Conservation (phyloP, 75 land plant species). For the Ceratopteris richardii region DNA sequence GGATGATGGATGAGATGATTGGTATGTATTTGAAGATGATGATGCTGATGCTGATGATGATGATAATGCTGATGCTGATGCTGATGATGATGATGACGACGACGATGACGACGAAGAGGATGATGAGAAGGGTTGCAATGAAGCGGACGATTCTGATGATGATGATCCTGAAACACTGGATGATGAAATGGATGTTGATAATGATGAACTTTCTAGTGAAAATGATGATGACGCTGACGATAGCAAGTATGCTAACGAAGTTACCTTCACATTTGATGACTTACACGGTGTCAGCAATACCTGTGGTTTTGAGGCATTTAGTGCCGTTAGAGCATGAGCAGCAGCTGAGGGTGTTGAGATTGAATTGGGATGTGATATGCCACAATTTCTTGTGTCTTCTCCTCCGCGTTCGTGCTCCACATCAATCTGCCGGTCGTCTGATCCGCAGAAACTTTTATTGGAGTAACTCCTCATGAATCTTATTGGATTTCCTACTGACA, state of each 20-base stretch:
- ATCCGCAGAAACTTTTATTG: background rate
- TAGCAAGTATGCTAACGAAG: too few relatives aligned
- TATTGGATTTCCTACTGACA: background rate
- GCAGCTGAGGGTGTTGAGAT: background rate
- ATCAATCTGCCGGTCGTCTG: background rate
- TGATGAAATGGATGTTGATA: too few relatives aligned
- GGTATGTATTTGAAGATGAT: background rate
- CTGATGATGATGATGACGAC: too few relatives aligned
- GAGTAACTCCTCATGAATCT: background rate
- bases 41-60: background rate
- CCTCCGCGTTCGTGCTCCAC: background rate
- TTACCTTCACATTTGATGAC: too few relatives aligned
- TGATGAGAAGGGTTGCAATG: background rate
- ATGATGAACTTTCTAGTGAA: too few relatives aligned
- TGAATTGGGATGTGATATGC: background rate
- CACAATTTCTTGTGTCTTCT: background rate
- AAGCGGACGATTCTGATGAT: background rate
- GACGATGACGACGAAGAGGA: too few relatives aligned
- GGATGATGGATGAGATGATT: background rate
- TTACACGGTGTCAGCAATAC: background rate
- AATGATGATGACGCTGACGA: too few relatives aligned
- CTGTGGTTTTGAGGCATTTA: background rate
- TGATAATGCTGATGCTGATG: too few relatives aligned
- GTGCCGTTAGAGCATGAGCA: too few relatives aligned
- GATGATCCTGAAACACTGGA: too few relatives aligned